Conservation (phyloP, 371 early-diverging fungal genomes). For the Rhizopus sp. region DNA sequence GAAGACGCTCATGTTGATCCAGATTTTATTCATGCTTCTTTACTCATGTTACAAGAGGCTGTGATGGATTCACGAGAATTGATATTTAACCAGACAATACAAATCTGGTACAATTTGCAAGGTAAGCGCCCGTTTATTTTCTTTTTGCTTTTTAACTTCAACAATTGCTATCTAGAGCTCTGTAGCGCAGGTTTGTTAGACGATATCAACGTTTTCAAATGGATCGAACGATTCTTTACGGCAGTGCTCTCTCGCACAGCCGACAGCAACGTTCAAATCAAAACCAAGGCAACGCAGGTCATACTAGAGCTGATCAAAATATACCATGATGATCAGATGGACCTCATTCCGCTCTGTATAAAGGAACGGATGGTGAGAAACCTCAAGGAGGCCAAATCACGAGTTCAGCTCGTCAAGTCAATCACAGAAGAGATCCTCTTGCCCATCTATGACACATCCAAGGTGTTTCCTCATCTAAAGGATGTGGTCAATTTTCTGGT, state of each 20-base stretch:
- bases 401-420: slow-evolving; percentile 56
- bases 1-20: slow-evolving; percentile 4
- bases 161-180: slow-evolving; percentile 29
- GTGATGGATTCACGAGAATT: slow-evolving; percentile 70
- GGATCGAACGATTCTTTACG: slow-evolving; percentile 54
- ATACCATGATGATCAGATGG: slow-evolving; percentile 47
- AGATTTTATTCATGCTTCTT: slow-evolving; percentile 56
- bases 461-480: slow-evolving; percentile 23
- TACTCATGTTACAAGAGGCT: slow-evolving; percentile 59
- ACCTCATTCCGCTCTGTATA: slow-evolving; percentile 47
- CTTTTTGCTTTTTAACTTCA: not conserved
- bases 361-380: slow-evolving; percentile 41
- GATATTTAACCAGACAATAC: slow-evolving; percentile 48
- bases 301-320: slow-evolving; percentile 54
- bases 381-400: slow-evolving; percentile 37
- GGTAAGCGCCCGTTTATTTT: slow-evolving; percentile 21
- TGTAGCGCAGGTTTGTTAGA: slow-evolving; percentile 26
- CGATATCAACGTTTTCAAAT: slow-evolving; percentile 4
- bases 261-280: slow-evolving; percentile 63
- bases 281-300: slow-evolving; percentile 47
- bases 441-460: slow-evolving; percentile 19
- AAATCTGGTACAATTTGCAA: slow-evolving; percentile 56
- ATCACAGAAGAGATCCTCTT: slow-evolving; percentile 55
- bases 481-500: slow-evolving; percentile 59
- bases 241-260: slow-evolving; percentile 58